A percentile compares a stretch with the other conserved stretches of the same genome.
Conservation (phyloP, 2,329 filamentous ascomycete species). For the Pseudocercospora fijiensis region DNA sequence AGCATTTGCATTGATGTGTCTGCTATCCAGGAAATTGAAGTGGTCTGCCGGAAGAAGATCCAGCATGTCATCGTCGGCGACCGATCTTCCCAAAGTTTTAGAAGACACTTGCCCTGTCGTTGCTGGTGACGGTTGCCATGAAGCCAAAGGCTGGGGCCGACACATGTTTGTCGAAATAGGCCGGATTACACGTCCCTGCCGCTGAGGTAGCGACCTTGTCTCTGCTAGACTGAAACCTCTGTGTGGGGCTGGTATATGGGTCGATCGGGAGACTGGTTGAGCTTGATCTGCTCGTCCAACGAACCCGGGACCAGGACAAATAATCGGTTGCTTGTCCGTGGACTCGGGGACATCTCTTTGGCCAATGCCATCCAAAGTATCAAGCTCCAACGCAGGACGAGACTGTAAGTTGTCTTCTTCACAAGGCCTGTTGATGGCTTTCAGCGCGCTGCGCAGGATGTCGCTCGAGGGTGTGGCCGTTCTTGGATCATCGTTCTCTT, state of each 20-base stretch:
- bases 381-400: not conserved
- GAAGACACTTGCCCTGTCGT: not conserved
- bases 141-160: not conserved
- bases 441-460: constrained; percentile 21
- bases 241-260: not conserved
- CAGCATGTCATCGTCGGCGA: constrained; percentile 19
- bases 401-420: not conserved
- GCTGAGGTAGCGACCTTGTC: not conserved
- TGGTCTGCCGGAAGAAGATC: constrained; percentile 10
- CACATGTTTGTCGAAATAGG: not conserved
- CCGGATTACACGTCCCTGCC: not conserved
- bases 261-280: not conserved
- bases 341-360: not conserved
- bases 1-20: constrained; percentile 13
- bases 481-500: constrained; percentile 24
- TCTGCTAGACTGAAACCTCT: constrained; percentile 4
- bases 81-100: not conserved
- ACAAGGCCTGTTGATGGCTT: constrained; percentile 5
- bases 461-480: constrained; percentile 26
- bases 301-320: not conserved
- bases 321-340: not conserved
- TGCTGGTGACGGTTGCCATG: not conserved
- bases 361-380: not conserved
- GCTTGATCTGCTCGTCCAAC: not conserved
- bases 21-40: not conserved